phyloP scores from a whole-genome alignment of 2,329 filamentous ascomycete species.

The Alternaria incomplexa region DNA sequence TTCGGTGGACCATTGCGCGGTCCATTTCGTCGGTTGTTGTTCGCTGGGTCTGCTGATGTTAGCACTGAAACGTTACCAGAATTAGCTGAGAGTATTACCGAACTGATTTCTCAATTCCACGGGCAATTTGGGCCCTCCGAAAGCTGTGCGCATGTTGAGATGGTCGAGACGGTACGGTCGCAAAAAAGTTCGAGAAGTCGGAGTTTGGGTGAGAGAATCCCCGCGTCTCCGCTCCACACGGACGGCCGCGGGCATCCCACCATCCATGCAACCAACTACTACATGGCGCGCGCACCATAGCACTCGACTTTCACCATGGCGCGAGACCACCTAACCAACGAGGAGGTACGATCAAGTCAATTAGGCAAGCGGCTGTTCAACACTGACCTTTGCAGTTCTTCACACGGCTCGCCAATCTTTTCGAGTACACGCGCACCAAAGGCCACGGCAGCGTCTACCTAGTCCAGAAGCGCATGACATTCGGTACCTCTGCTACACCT shows the following conservation, averaged over 20 bases:
- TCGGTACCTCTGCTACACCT: constrained; percentile 49
- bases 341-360: constrained; percentile 60
- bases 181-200: constrained; percentile 42
- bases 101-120: constrained; percentile 54
- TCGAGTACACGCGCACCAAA: constrained; percentile 69
- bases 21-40: constrained; percentile 29
- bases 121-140: constrained; percentile 54
- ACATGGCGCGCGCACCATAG: constrained; percentile 30
- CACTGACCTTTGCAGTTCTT: constrained; percentile 68
- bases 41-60: constrained; percentile 34
- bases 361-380: not conserved
- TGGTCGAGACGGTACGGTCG: constrained; percentile 14
- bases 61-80: not conserved
- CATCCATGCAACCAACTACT: constrained; percentile 17
- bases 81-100: constrained; percentile 23
- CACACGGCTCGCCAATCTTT: constrained; percentile 69
- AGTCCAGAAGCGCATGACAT: constrained; percentile 71
- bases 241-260: constrained; percentile 25
- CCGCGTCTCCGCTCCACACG: constrained; percentile 31
- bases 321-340: constrained; percentile 63
- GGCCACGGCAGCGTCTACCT: constrained; percentile 77
- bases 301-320: constrained; percentile 48
- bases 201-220: constrained; percentile 29
- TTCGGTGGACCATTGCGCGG: constrained; percentile 38
- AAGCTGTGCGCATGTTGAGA: constrained; percentile 47